Evolutionary conservation across 495 filamentous ascomycete species (phyloP).

Genomic region (Aspergillus cristatus): DNA sequence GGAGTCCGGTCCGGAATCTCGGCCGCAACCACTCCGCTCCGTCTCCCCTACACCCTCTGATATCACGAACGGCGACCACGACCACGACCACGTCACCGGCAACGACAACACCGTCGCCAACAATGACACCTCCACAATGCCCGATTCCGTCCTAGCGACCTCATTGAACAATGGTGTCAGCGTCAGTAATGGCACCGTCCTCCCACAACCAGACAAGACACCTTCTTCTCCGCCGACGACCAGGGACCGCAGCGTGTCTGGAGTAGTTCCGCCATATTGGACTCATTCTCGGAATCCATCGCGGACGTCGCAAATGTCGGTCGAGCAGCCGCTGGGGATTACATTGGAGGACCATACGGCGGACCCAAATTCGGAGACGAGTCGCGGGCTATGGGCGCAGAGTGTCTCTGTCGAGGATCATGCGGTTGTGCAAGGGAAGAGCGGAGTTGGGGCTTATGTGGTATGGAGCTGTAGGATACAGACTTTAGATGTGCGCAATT

Average conservation of each 20-base stretch:
- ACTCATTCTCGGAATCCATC: constrained; percentile 36
- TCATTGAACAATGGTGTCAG: constrained; percentile 1
- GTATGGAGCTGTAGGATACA: constrained; percentile 66
- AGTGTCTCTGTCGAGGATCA: constrained; percentile 59
- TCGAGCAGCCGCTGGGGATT: constrained; percentile 39
- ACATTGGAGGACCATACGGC: constrained; percentile 64
- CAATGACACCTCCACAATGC: background rate
- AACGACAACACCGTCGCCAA: constrained; percentile 3
- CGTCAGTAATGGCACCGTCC: constrained; percentile 6
- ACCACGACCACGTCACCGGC: background rate
- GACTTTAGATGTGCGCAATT: constrained; percentile 61
- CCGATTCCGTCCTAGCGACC: background rate
- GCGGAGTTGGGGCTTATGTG: constrained; percentile 60
- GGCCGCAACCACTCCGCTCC: constrained; percentile 19
- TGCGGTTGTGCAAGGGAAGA: constrained; percentile 52
- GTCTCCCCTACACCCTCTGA: constrained; percentile 9
- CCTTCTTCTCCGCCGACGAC: constrained; percentile 5
- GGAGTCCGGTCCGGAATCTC: constrained; percentile 28
- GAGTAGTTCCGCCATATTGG: constrained; percentile 43
- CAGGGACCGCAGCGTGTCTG: constrained; percentile 30
- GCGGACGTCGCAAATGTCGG: constrained; percentile 34
- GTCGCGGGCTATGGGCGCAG: constrained; percentile 56
- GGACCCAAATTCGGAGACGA: constrained; percentile 48
- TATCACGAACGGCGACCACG: constrained; percentile 3
- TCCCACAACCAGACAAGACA: background rate